Percentiles rank a stretch among this genome's conserved stretches.
phyloP scores from a whole-genome alignment of 352 stramenopile species.

The Phytophthora sansomeana region DNA sequence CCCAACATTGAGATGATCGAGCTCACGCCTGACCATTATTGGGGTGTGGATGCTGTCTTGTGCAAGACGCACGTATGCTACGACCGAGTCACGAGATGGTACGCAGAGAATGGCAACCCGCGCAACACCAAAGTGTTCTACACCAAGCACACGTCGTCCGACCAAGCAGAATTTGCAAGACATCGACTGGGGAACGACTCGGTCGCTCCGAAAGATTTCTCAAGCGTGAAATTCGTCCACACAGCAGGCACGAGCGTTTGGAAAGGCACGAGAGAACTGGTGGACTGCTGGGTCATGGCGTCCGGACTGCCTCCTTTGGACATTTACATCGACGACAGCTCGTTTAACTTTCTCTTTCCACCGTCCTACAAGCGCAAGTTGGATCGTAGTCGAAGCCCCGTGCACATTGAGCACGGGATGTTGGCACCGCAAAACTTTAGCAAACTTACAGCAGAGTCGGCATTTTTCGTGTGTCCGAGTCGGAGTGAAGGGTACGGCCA shows the following conservation, averaged over 20 bases:
- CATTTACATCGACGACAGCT: conserved; percentile 48
- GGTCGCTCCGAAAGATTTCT: conserved; percentile 34
- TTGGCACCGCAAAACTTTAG: conserved; percentile 26
- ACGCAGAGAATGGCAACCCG: conserved; percentile 61
- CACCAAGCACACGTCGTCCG: conserved; percentile 58
- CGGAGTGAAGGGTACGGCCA: conserved; percentile 58
- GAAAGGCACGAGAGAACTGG: conserved; percentile 46
- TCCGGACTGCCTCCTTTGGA: conserved; percentile 48
- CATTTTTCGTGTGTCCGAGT: conserved; percentile 55
- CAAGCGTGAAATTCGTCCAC: conserved; percentile 43
- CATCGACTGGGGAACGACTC: conserved; percentile 26
- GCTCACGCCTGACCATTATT: conserved; percentile 47
- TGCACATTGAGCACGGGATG: conserved; percentile 34
- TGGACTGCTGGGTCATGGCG: conserved; percentile 53
- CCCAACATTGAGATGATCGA: conserved; percentile 66
- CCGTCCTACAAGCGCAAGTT: conserved; percentile 22
- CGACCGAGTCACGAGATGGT: conserved; percentile 55
- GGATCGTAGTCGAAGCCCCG: conserved; percentile 5
- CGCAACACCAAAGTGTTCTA: conserved; percentile 53
- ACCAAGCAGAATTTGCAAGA: conserved; percentile 43
- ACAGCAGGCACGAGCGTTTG: conserved; percentile 39
- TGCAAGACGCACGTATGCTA: conserved; percentile 60
- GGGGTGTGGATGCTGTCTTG: conserved; percentile 50
- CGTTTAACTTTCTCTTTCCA: conserved; percentile 35
- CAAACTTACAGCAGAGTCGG: conserved; percentile 36